Percentiles rank a stretch among this genome's conserved stretches.
Evolutionary conservation across 2,329 filamentous ascomycete genomes (phyloP).

Genomic region (Dichotomopilus funicola): DNA sequence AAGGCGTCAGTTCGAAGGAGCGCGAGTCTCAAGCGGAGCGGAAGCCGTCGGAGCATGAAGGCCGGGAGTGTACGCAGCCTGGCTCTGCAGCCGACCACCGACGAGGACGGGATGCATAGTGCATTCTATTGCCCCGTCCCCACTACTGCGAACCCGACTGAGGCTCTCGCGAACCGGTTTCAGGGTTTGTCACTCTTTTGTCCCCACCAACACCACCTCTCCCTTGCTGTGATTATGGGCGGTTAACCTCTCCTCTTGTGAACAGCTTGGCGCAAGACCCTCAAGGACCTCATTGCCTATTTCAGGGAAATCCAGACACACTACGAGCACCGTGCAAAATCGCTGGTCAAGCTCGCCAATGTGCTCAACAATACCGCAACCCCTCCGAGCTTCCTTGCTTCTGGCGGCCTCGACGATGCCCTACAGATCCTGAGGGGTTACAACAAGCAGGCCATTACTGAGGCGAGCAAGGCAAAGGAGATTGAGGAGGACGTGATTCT

Average conservation of each 20-base stretch:
- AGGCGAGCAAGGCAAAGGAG: constrained; percentile 82
- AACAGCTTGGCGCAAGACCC: constrained; percentile 83
- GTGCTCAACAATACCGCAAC: constrained; percentile 73
- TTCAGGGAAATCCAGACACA: constrained; percentile 87
- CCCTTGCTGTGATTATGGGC: background rate
- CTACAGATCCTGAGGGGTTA: constrained; percentile 73
- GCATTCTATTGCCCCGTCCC: constrained; percentile 87
- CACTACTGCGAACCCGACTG: constrained; percentile 79
- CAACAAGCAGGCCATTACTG: constrained; percentile 71
- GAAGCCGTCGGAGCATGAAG: constrained; percentile 73
- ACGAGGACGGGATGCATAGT: constrained; percentile 68
- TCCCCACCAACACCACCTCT: background rate
- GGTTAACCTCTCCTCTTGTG: constrained; percentile 11
- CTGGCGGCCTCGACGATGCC: constrained; percentile 83
- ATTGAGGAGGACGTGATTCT: constrained; percentile 89
- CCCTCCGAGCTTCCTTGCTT: constrained; percentile 68
- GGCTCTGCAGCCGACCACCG: constrained; percentile 60
- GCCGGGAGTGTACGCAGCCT: constrained; percentile 84
- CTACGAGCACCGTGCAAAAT: constrained; percentile 80
- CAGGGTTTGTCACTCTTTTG: constrained; percentile 54
- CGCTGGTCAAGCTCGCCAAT: constrained; percentile 74
- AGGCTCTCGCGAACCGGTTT: constrained; percentile 79
- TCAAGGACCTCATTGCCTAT: constrained; percentile 91
- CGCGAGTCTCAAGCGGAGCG: constrained; percentile 68
- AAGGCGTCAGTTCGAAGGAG: constrained; percentile 70